Evolutionary conservation across 371 early-diverging fungal genomes (phyloP), one percentile per base, ranked within the genome.

Genomic region (Mortierella sp.): DNA sequence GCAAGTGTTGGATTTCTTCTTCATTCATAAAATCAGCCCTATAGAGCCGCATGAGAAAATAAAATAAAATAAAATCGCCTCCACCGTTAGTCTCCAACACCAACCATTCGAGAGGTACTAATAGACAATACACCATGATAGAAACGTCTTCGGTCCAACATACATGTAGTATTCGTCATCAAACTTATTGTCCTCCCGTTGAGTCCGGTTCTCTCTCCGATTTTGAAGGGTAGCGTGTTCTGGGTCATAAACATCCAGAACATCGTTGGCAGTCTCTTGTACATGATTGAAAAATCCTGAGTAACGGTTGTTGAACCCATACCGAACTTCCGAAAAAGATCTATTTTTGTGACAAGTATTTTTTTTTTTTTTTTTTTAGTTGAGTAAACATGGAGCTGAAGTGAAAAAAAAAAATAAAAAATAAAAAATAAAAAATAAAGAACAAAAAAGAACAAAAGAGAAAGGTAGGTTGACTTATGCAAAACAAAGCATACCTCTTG

Each of bases 231-330:
- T 91, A 7, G 92, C 89, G 15, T 83, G 83, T 72, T 97, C 97
- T 0, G 95, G 88, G 47, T 90, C 87, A 16, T 67, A 62, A 5
- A 97, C 85, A 53, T 94, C 94, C 61, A 94, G 86, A 21, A 97
- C 88, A 74, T 97, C 98, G 62, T 94, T 93, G 57, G 90, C 89
- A 0, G 94, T 90, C 69, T 95, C 93, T 12, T 88, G 86, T 0
- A 95, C 88, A 64, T 95, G 94, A 0, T 85, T 80, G 46, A 94
- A 93, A 66, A 89, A 90, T 5, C 94, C 94, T 23, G 81, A 88
- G 84, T 97, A 95, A 52, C 90, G 89, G 57, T 90, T 87, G 81
- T 97, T 93, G 85, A 98, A 98, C 1, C 99, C 99, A 74, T 97
- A 97, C n/a, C 81, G 83, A 9, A 84, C 83, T 7, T 66, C 73